Evolutionary conservation across 441 rosid genomes (phyloP), one percentile per base, ranked within the genome.

Genomic region (Biscutella laevigata): DNA sequence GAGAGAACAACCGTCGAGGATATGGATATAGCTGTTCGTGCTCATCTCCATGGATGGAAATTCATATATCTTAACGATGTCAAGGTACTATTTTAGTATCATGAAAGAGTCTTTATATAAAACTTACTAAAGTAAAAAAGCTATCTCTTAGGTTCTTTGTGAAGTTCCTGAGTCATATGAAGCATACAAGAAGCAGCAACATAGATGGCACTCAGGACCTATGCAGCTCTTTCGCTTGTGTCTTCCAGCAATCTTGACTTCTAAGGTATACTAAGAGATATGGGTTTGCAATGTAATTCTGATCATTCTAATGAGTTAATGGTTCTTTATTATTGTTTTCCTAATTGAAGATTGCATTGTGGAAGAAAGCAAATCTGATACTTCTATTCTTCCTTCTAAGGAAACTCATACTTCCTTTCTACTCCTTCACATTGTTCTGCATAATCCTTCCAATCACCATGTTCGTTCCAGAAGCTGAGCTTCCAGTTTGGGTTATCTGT

Each of bases 131-230:
- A 49, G 1, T 50, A 48, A 36, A 25, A 29, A 44, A 44, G n/a
- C n/a, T n/a, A 28, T 60, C 36, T 7, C 49, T 29, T 59, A 91
- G 96, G 96, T 87, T 52, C 81, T 91, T 24, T 85, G 96, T 53
- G 96, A 91, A 76, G 86, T 90, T 68, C 98, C 97, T 0, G 95
- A 81, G 69, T 86, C 95, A 14, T 90, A 84, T 32, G 97, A 89
- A 76, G 94, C 97, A 53, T 89, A 89, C 74, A 77, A 86, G 76
- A 89, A 89, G 77, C 97, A 89, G 74, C 97, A 89, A 67, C 95
- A 89, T 64, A 87, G 97, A 26, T 90, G 97, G 95, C 95, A 90
- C 65, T 90, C 95, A 0, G 97, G 97, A 43, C 97, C 95, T 1
- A 86, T 87, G 85, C 83, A 86, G 44, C 97, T 90, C 46, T 90